Conservation (phyloP, 163 green algal genomes). For the Volvox carteri region DNA sequence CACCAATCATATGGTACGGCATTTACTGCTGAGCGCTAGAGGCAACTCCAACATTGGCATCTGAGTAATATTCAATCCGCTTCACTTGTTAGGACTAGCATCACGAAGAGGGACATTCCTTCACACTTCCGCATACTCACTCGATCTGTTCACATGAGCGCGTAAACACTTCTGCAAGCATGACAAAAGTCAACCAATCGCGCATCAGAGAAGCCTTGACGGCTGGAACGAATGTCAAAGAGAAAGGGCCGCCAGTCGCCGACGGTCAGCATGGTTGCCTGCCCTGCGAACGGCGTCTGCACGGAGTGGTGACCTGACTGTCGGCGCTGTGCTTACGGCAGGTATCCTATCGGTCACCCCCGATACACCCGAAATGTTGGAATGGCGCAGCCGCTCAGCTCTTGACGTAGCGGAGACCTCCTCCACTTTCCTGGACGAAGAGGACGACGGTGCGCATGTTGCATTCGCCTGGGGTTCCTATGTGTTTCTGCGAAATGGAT, state of each 20-base stretch:
- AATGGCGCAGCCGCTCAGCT: slow-evolving; percentile 75
- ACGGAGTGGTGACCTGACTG: neutral
- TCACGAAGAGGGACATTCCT: too few species aligned
- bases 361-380: slow-evolving; percentile 82
- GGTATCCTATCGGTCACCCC: slow-evolving; percentile 86
- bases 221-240: slow-evolving; percentile 71
- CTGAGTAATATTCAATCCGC: too few species aligned
- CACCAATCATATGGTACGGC: too few species aligned
- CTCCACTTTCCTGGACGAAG: slow-evolving; percentile 87
- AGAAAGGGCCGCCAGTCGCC: slow-evolving; percentile 78
- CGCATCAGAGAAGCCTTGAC: slow-evolving; percentile 58
- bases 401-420: slow-evolving; percentile 79
- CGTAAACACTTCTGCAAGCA: slow-evolving; percentile 17
- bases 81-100: too few species aligned
- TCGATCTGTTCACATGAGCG: slow-evolving; percentile 40
- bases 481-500: too few species aligned
- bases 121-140: neutral
- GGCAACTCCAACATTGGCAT: too few species aligned
- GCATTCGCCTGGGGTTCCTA: too few species aligned
- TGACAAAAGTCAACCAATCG: slow-evolving; percentile 56
- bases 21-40: too few species aligned
- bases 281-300: slow-evolving; percentile 3
- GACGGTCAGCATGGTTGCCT: slow-evolving; percentile 45
- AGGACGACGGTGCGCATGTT: slow-evolving; percentile 72
- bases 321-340: slow-evolving; percentile 59